phyloP scores from a whole-genome alignment of 2,329 filamentous ascomycete species.

The Pseudomassariella vexata region DNA sequence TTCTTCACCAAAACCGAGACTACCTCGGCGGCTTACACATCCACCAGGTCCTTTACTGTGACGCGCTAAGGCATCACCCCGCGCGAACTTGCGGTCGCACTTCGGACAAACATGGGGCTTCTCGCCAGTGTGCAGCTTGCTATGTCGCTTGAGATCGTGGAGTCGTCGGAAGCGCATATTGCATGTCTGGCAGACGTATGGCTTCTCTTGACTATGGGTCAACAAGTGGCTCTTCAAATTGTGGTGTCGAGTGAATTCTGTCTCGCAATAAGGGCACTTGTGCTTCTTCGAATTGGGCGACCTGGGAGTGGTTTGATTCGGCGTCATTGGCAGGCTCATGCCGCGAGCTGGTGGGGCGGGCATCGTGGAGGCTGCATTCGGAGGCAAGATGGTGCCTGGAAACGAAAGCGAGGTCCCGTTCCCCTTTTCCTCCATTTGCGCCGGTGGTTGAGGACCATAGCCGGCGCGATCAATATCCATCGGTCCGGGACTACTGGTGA shows the following conservation, averaged over 20 bases:
- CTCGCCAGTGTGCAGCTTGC: slow-evolving; percentile 94
- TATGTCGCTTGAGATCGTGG: slow-evolving; percentile 93
- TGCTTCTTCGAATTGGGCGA: slow-evolving; percentile 81
- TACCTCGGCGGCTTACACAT: slow-evolving; percentile 85
- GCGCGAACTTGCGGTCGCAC: slow-evolving; percentile 89
- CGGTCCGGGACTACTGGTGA: slow-evolving; percentile 45
- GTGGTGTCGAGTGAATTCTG: slow-evolving; percentile 94
- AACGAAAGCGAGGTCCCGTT: slow-evolving; percentile 46
- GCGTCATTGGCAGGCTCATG: slow-evolving; percentile 53
- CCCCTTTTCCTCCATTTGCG: slow-evolving; percentile 44
- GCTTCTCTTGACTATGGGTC: slow-evolving; percentile 97
- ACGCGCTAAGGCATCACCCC: slow-evolving; percentile 87
- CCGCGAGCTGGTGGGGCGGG: slow-evolving; percentile 41
- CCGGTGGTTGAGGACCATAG: slow-evolving; percentile 34
- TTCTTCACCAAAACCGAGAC: slow-evolving; percentile 74
- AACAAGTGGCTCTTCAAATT: slow-evolving; percentile 96
- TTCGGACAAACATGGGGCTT: slow-evolving; percentile 92
- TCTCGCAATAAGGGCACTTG: slow-evolving; percentile 93
- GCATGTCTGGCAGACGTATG: slow-evolving; percentile 90
- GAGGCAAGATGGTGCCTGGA: slow-evolving; percentile 43
- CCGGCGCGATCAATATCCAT: slow-evolving; percentile 46
- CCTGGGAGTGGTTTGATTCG: slow-evolving; percentile 45
- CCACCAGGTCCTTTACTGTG: slow-evolving; percentile 95
- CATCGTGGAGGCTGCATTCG: slow-evolving; percentile 26
- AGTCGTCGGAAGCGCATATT: slow-evolving; percentile 86